Percentiles rank a stretch among this genome's conserved stretches.
These are phyloP conservation scores for Coemansia reversa DNA, from an alignment of 192 early-diverging fungal species.

Conservation along the genomic window DNA sequence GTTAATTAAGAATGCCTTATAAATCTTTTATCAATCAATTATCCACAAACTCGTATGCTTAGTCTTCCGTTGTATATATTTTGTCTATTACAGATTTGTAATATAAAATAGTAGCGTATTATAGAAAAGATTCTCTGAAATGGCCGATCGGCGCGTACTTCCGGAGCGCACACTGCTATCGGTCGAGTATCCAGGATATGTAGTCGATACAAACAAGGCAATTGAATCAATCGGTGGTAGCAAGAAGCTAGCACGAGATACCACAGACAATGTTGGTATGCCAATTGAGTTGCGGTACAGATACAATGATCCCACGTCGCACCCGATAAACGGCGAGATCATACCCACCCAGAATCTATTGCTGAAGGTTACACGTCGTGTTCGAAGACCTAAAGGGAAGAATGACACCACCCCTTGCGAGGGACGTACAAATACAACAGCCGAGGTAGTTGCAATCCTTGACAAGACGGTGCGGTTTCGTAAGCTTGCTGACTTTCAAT, in stretches of 20 bases:
- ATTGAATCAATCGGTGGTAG: constrained; percentile 45
- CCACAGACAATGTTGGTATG: constrained; percentile 19
- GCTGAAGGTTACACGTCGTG: constrained; percentile 47
- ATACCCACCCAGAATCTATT: constrained; percentile 41
- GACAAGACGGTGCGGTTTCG: constrained; percentile 52
- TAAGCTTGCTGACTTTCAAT: constrained; percentile 48
- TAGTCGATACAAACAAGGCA: constrained; percentile 32
- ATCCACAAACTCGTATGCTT: background rate
- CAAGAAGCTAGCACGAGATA: constrained; percentile 31
- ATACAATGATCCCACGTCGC: constrained; percentile 44
- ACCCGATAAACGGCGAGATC: constrained; percentile 47
- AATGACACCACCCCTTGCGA: background rate
- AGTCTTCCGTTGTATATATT: background rate
- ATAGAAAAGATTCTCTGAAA: background rate
- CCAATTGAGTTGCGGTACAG: constrained; percentile 54
- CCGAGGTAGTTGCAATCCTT: constrained; percentile 35
- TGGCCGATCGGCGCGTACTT: constrained; percentile 27
- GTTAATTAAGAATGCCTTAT: background rate
- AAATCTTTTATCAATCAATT: background rate
- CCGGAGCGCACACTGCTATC: constrained; percentile 30
- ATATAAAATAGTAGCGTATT: background rate
- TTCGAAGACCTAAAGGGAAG: constrained; percentile 13
- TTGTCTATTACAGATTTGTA: background rate
- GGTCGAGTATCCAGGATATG: constrained; percentile 54
- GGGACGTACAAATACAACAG: background rate